Conservation (phyloP, 169 alveolate species). For the Plasmodium cynomolgi region DNA sequence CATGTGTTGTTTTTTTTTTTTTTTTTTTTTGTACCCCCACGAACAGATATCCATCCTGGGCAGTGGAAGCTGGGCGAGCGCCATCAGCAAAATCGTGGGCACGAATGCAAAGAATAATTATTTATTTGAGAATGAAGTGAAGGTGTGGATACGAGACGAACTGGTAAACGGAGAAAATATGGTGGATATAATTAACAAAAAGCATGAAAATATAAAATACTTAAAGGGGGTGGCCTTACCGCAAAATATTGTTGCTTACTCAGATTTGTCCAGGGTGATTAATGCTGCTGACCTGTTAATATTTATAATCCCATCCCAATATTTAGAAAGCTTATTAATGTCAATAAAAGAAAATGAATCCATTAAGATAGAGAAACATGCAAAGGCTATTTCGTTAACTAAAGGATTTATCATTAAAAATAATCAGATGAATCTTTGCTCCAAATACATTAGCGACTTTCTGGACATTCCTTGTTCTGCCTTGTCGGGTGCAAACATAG, state of each 20-base stretch:
- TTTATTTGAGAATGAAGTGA: slow-evolving; percentile 82
- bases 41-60: slow-evolving; percentile 87
- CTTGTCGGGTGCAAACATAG: slow-evolving; percentile 92
- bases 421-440: slow-evolving; percentile 80
- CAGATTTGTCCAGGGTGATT: slow-evolving; percentile 88
- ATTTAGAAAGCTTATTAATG: slow-evolving; percentile 74
- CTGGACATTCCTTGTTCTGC: slow-evolving; percentile 88
- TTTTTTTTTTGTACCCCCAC: neutral
- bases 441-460: slow-evolving; percentile 79
- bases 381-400: slow-evolving; percentile 86
- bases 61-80: slow-evolving; percentile 92
- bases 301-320: slow-evolving; percentile 93
- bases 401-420: slow-evolving; percentile 87
- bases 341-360: slow-evolving; percentile 39
- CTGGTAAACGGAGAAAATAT: slow-evolving; percentile 85
- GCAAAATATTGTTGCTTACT: slow-evolving; percentile 88
- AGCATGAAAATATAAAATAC: slow-evolving; percentile 91
- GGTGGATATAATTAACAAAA: slow-evolving; percentile 89
- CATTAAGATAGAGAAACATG: slow-evolving; percentile 71
- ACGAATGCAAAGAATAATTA: slow-evolving; percentile 78
- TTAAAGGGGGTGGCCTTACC: slow-evolving; percentile 91
- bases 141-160: slow-evolving; percentile 92
- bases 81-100: slow-evolving; percentile 87
- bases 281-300: slow-evolving; percentile 88
- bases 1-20: neutral